phyloP scores from a whole-genome alignment of 768 basidiomycete species.

The Ramaria rubella region DNA sequence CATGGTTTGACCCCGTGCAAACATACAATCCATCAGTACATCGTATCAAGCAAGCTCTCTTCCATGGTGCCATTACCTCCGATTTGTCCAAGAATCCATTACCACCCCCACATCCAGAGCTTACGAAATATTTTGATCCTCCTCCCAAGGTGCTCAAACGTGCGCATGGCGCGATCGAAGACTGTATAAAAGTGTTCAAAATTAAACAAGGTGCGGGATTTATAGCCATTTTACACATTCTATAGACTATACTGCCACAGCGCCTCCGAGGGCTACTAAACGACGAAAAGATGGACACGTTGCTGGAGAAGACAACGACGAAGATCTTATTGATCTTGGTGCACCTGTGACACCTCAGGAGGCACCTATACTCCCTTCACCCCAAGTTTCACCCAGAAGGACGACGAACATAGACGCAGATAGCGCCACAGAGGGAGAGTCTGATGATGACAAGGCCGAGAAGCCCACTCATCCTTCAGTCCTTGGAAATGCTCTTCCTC shows the following conservation, averaged over 20 bases:
- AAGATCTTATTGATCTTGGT: slow-evolving; percentile 26
- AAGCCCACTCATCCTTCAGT: background rate
- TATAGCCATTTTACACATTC: no score
- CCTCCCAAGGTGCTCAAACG: slow-evolving; percentile 63
- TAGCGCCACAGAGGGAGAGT: slow-evolving; percentile 6
- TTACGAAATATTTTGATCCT: slow-evolving; percentile 77
- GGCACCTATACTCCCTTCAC: slow-evolving; percentile 27
- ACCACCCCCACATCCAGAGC: slow-evolving; percentile 78
- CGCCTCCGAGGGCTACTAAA: slow-evolving; percentile 60
- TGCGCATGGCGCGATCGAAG: slow-evolving; percentile 47
- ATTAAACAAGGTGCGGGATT: slow-evolving; percentile 83
- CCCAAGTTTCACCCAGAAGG: slow-evolving; percentile 13
- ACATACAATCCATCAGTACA: slow-evolving; percentile 91
- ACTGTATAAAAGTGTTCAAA: slow-evolving; percentile 61
- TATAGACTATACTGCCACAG: background rate
- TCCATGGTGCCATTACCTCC: slow-evolving; percentile 74
- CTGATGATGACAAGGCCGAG: background rate
- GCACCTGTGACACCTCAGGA: slow-evolving; percentile 44
- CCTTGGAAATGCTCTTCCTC: background rate
- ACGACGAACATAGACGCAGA: background rate
- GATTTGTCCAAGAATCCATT: slow-evolving; percentile 72
- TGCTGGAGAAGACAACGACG: slow-evolving; percentile 54
- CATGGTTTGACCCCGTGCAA: slow-evolving; percentile 72
- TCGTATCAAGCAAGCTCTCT: slow-evolving; percentile 86
- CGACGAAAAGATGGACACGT: slow-evolving; percentile 57